These are phyloP conservation scores for Kitagawia praeruptora DNA, from an alignment of 129 eudicot species.

Conservation along the genomic window DNA sequence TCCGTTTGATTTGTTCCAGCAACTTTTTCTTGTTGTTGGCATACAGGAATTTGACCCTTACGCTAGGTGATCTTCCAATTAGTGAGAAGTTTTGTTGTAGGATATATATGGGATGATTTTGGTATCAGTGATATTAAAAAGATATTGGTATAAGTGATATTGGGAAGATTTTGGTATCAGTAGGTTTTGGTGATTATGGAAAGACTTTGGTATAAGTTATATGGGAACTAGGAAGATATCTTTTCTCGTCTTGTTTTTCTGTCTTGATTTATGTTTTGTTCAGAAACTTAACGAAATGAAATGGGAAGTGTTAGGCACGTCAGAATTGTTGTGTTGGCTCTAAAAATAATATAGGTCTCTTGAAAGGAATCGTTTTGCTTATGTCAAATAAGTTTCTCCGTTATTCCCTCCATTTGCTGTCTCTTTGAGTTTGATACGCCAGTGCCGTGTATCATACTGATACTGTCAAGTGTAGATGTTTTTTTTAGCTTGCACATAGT, in stretches of 20 bases:
- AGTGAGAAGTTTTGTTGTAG: background rate
- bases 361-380: no score
- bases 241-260: background rate
- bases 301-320: background rate
- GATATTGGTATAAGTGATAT: background rate
- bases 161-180: background rate
- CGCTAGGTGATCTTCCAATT: background rate
- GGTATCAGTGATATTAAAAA: background rate
- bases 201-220: no score
- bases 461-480: background rate
- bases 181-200: no score
- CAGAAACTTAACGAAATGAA: background rate
- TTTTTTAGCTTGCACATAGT: background rate
- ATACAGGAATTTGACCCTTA: background rate
- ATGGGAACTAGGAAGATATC: background rate
- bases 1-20: background rate
- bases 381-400: background rate
- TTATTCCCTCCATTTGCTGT: background rate
- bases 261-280: background rate
- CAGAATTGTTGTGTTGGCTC: background rate
- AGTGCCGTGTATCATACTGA: background rate
- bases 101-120: background rate
- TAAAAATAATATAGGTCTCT: background rate
- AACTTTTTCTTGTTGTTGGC: background rate
- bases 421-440: background rate